These are phyloP conservation scores for Aspergillus hiratsukae DNA, from an alignment of 2,329 filamentous ascomycete species.

Conservation along the genomic window DNA sequence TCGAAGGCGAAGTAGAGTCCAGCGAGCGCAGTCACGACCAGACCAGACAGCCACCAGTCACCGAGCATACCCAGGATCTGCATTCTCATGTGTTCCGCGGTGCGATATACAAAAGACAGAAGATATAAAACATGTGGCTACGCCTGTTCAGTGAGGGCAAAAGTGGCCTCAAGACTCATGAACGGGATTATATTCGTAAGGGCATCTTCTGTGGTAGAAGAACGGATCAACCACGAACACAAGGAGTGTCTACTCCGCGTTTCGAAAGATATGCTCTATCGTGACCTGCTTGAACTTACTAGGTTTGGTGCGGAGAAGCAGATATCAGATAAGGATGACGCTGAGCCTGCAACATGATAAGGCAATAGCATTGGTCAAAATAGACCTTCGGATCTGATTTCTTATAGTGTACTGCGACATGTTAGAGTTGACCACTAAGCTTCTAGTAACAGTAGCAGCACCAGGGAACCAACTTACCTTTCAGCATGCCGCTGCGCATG, in stretches of 20 bases:
- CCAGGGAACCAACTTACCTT: too few species aligned
- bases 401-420: background rate
- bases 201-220: background rate
- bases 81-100: conserved; percentile 12
- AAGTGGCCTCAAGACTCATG: background rate
- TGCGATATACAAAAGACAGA: background rate
- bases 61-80: conserved; percentile 10
- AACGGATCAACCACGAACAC: background rate
- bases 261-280: conserved; percentile 1
- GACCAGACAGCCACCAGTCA: conserved; percentile 20
- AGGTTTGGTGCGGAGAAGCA: conserved; percentile 23
- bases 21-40: conserved; percentile 18
- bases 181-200: background rate
- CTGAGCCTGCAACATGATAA: background rate
- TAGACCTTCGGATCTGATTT: background rate
- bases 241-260: conserved; percentile 1
- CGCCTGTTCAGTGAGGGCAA: background rate
- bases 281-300: conserved; percentile 17
- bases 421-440: background rate
- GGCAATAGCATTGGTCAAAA: background rate
- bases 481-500: too few species aligned
- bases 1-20: conserved; percentile 26
- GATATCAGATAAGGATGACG: background rate
- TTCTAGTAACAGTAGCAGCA: background rate
- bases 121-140: background rate